These are phyloP conservation scores for Quillaja saponaria DNA, from an alignment of 306 rosid genomes.

Conservation along the genomic window DNA sequence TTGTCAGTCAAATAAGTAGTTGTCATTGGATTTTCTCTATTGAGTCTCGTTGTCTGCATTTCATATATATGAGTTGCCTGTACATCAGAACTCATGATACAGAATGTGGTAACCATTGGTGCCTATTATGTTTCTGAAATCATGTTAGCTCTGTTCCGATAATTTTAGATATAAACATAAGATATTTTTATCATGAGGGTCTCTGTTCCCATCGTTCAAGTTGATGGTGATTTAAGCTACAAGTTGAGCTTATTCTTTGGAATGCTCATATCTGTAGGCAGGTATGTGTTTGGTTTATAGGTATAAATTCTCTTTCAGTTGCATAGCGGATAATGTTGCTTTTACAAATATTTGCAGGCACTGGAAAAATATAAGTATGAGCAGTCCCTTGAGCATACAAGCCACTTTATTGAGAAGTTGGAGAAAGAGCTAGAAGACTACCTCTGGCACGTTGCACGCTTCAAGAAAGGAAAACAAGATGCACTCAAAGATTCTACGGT, in stretches of 20 bases:
- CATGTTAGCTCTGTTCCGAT: no score
- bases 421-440: slow-evolving; percentile 81
- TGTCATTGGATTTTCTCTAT: no score
- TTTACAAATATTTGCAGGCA: slow-evolving; percentile 53
- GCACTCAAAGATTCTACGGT: slow-evolving; percentile 28
- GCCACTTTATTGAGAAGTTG: slow-evolving; percentile 82
- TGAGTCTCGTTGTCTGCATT: no score
- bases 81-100: no score
- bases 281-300: slow-evolving; percentile 13
- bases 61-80: no score
- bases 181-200: no score
- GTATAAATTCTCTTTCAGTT: slow-evolving; percentile 7
- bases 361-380: slow-evolving; percentile 66
- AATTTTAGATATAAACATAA: no score
- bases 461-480: slow-evolving; percentile 47
- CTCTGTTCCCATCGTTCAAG: no score
- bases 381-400: slow-evolving; percentile 85
- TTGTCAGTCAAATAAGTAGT: slow-evolving; percentile 1
- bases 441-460: slow-evolving; percentile 55
- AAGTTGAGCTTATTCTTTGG: no score
- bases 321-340: neutral
- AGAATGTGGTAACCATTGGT: no score
- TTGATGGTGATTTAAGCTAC: no score
- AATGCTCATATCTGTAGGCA: neutral
- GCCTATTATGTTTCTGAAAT: no score